Evolutionary conservation across 148 eudicot species (phyloP).

Genomic region (Nepenthes gracilis): DNA sequence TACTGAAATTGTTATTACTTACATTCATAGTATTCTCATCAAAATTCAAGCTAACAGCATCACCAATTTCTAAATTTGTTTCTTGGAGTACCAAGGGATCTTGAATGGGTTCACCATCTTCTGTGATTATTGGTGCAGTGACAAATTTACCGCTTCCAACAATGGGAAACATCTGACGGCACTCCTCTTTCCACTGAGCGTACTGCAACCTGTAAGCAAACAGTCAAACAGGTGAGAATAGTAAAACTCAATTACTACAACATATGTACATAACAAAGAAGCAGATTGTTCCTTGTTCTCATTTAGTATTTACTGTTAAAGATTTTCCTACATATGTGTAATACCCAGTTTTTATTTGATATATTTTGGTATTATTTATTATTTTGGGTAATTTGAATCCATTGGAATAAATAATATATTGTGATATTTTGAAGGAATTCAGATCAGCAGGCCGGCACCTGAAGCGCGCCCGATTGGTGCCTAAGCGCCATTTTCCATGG

Average conservation of each 20-base stretch:
- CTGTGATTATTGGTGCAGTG: constrained; percentile 81
- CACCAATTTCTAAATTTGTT: constrained; percentile 35
- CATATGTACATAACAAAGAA: neutral
- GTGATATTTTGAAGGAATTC: too few relatives aligned
- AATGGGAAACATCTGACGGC: constrained; percentile 70
- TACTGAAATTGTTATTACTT: constrained; percentile 5
- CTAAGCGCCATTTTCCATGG: too few relatives aligned
- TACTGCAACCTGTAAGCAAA: constrained; percentile 51
- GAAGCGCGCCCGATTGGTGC: too few relatives aligned
- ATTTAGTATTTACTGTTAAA: too few relatives aligned
- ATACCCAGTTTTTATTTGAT: too few relatives aligned
- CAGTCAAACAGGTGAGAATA: constrained; percentile 2
- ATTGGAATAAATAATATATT: too few relatives aligned
- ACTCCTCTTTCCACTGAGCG: constrained; percentile 64
- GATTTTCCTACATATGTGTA: too few relatives aligned
- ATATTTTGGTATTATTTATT: too few relatives aligned
- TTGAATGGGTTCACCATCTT: constrained; percentile 57
- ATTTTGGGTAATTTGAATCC: too few relatives aligned
- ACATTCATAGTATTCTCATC: constrained; percentile 1
- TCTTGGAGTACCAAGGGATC: constrained; percentile 86
- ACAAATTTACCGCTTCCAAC: constrained; percentile 85
- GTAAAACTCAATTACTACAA: neutral
- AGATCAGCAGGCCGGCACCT: too few relatives aligned
- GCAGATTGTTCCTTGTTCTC: neutral
- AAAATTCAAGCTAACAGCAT: constrained; percentile 6